These are phyloP conservation scores for Zopfia rhizophila DNA, from an alignment of 2,329 filamentous ascomycete genomes.

Conservation along the genomic window DNA sequence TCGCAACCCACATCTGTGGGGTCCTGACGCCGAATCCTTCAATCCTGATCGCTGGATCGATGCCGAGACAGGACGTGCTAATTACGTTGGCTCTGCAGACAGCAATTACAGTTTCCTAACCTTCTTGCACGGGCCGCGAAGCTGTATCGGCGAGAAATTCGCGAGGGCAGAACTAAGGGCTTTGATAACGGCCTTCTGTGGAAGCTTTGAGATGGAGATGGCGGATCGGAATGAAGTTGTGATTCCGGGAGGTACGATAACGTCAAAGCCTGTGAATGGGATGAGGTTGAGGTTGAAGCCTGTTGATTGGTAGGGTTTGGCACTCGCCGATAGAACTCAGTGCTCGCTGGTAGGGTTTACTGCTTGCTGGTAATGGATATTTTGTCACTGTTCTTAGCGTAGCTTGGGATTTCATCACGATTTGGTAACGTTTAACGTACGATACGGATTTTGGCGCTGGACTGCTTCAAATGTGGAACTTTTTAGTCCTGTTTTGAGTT, in stretches of 20 bases:
- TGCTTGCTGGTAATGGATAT: no score
- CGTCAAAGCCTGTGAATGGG: conserved; percentile 51
- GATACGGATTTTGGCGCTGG: no score
- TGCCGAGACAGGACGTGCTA: conserved; percentile 45
- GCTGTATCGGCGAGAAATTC: conserved; percentile 53
- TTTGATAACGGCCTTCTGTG: conserved; percentile 48
- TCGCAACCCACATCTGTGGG: conserved; percentile 55
- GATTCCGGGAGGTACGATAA: conserved; percentile 46
- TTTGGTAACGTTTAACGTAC: no score
- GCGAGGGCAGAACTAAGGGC: conserved; percentile 50
- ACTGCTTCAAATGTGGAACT: no score
- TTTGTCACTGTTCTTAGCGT: no score
- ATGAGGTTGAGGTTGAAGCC: conserved; percentile 47
- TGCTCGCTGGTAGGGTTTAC: no score
- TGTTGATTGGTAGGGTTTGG: conserved; percentile 16
- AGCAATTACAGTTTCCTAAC: conserved; percentile 56
- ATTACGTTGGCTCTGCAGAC: conserved; percentile 50
- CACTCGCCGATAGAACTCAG: no score
- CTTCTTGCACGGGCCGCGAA: conserved; percentile 56
- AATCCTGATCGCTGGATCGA: conserved; percentile 60
- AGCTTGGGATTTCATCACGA: no score
- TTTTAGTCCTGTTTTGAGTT: no score
- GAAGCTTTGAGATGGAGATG: conserved; percentile 47
- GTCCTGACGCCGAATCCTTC: conserved; percentile 53
- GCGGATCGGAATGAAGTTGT: conserved; percentile 43